Evolutionary conservation across 2,329 filamentous ascomycete species (phyloP), one percentile per base, ranked within the genome.

Genomic region (Shiraia bambusicola): DNA sequence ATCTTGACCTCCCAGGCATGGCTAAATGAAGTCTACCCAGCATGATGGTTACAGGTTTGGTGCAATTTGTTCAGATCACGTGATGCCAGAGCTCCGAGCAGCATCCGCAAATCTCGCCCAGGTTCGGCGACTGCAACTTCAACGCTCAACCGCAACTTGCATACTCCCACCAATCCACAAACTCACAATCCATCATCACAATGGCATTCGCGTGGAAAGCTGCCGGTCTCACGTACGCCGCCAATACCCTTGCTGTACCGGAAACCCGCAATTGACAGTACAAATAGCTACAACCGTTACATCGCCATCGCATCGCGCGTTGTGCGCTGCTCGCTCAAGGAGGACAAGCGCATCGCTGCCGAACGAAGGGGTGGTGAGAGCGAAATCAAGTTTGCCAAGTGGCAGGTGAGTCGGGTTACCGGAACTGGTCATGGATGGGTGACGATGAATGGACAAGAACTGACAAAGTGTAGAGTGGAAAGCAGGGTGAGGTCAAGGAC

Each of bases 121-220:
- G 54, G 50, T 53, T 57, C 50, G 19, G 4, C 8, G 19, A 22
- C 19, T 45, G 49, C 54, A 45, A 55, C 49, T 58, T 58, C 48
- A 56, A 54, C 48, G 48, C 44, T 45, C 55, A 50, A 44, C 52
- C 40, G 50, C 52, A 50, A 58, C 48, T 49, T 48, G 33, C 46
- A 47, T 52, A 47, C 52, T 47, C 54, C 47, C 47, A 50, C 54
- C 45, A 46, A 50, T 43, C 50, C 49, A 50, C 54, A 36, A 56
- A 56, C 34, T 52, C 59, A 32, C 53, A 54, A 51, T 52, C 56
- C 50, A 63, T 65, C 69, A 63, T 67, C 82, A 88, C 82, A 78
- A 98, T 97, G 93, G 80, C 87, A 77, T 92, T 91, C 79, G 88
- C 91, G 72, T 98, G 92, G 93, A 97, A 96, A 87, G 83, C 91